A percentile compares a stretch with the other conserved stretches of the same genome.
Evolutionary conservation across 1,139 yeast genomes (phyloP).

Genomic region (Scheffersomyces parashehatae): DNA sequence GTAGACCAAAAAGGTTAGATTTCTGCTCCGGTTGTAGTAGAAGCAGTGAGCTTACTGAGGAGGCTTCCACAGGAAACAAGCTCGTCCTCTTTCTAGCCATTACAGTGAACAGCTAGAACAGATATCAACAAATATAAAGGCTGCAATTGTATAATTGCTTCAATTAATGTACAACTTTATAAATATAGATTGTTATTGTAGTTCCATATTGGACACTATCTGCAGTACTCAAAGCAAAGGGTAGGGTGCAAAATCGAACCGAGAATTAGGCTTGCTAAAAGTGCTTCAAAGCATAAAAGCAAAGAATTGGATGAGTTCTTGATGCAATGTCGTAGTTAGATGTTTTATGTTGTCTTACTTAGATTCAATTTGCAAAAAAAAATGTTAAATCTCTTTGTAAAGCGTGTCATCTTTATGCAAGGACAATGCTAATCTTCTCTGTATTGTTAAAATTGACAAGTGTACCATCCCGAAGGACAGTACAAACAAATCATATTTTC

Average conservation of each 20-base stretch:
- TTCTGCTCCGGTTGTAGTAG: conserved; percentile 5
- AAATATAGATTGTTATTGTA: too few relatives aligned
- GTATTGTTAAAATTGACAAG: conserved; percentile 77
- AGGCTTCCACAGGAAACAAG: conserved; percentile 11
- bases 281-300: too few relatives aligned
- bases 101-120: not conserved
- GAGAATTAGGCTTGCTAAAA: too few relatives aligned
- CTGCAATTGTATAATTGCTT: too few relatives aligned
- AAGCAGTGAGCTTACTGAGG: conserved; percentile 4
- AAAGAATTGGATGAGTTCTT: too few relatives aligned
- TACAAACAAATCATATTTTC: conserved; percentile 23
- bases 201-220: too few relatives aligned
- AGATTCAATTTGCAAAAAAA: conserved; percentile 40
- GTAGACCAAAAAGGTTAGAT: conserved; percentile 9
- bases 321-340: too few relatives aligned
- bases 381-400: conserved; percentile 89
- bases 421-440: conserved; percentile 99
- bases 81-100: conserved; percentile 11
- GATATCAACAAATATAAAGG: too few relatives aligned
- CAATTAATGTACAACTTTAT: too few relatives aligned
- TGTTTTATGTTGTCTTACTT: too few relatives aligned
- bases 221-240: too few relatives aligned
- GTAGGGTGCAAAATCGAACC: too few relatives aligned
- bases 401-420: conserved; percentile 99
- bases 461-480: conserved; percentile 51